Evolutionary conservation across 2,329 filamentous ascomycete genomes (phyloP), one percentile per base, ranked within the genome.

Genomic region (Remersonia thermophila): DNA sequence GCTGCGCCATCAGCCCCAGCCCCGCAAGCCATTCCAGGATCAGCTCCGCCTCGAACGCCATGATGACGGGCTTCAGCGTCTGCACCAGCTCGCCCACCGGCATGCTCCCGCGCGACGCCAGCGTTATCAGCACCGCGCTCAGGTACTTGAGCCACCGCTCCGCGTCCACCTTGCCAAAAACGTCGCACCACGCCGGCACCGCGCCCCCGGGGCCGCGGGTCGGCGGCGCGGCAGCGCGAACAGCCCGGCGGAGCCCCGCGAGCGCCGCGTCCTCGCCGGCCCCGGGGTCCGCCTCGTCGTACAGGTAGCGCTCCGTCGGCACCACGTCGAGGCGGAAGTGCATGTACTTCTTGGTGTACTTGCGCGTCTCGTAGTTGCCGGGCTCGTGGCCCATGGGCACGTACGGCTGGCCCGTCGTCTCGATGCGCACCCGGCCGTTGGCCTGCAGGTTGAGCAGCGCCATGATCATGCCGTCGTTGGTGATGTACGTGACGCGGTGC

Each of bases 181-280:
- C 75, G 52, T 80, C 77, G 35, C 74, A 70, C 82, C 82, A 87
- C 35, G 83, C 67, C 0, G 82, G 82, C 3, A 83, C 60, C 29
- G 72, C 68, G 9, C 64, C 62, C 4, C 48, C 50, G 2, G 60
- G 56, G 1, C 65, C 62, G 11, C 52, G 41, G 0, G 50, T 51
- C 0, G 69, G 69, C 1, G 73, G 58, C 1, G 42, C 36, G 6
- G 46, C 46, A 7, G 61, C 55, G 12, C 53, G 51, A 3, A 57
- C 39, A 13, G 42, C 44, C 10, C 33, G 15, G 12, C 43, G 38
- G n/a, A 54, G 37, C 11, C 38, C 42, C 2, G 69, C 48, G 3
- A 67, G 52, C 4, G 31, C 5, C 3, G 16, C 9, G 18, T 59
- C 53, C 29, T 70, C 61, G 1, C 67, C 3, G 11, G 17, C 11